Conservation (phyloP, 768 basidiomycete species). For the Tricholoma sp. region DNA sequence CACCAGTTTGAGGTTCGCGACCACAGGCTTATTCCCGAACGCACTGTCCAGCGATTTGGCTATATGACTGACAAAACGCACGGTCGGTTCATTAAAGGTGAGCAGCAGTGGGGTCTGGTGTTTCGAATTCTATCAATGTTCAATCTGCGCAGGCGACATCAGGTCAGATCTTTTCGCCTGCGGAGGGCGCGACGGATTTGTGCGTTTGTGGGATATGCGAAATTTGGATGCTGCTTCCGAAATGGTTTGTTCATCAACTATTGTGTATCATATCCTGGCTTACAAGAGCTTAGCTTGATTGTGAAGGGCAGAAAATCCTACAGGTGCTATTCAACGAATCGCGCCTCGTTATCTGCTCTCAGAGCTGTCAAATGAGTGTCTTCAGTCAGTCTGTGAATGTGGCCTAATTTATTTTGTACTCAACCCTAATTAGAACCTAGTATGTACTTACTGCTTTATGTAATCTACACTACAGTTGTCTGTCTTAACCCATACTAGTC, state of each 20-base stretch:
- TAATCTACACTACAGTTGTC: too few species aligned
- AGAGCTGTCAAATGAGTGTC: conserved; percentile 29
- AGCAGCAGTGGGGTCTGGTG: conserved; percentile 1
- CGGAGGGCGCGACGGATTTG: conserved; percentile 36
- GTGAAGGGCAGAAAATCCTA: conserved; percentile 30
- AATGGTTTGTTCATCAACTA: conserved; percentile 14
- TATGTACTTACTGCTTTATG: too few species aligned
- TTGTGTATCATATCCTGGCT: neutral
- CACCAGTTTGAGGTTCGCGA: conserved; percentile 50
- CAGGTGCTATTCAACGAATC: conserved; percentile 32
- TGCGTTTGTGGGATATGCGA: conserved; percentile 47
- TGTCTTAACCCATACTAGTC: too few species aligned
- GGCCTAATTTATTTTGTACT: neutral
- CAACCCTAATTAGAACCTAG: too few species aligned
- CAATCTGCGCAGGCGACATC: conserved; percentile 7
- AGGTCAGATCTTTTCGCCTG: conserved; percentile 34
- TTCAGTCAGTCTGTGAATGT: conserved; percentile 10
- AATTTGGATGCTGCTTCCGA: conserved; percentile 22
- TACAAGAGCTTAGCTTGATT: conserved; percentile 22
- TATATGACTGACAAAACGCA: conserved; percentile 30
- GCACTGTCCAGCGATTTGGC: conserved; percentile 40
- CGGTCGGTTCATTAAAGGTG: conserved; percentile 44
- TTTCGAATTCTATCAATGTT: neutral
- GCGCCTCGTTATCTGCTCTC: conserved; percentile 33
- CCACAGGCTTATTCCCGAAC: conserved; percentile 30